Evolutionary conservation across 768 basidiomycete species (phyloP), one percentile per base, ranked within the genome.

Genomic region (Tulasnella sp.): DNA sequence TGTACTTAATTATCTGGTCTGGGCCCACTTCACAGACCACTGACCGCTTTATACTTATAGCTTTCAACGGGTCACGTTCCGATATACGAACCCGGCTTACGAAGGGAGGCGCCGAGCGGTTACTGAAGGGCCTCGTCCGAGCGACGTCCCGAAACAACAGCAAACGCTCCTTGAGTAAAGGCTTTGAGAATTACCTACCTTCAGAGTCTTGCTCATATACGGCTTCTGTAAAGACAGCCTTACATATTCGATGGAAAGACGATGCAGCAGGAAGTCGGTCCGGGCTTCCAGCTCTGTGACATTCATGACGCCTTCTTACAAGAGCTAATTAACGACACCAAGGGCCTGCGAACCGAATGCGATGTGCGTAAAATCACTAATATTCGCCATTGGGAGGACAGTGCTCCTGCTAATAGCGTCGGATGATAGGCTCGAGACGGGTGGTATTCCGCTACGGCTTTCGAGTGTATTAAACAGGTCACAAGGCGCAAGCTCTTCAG

Each of bases 221-320:
- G 29, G 23, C 11, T 32, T 30, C 2, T 50, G 19, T 32, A 24
- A 60, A 73, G 69, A 23, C 77, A 75, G 65, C 85, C 86, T 0
- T 91, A 98, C 69, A 78, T 92, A 30, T 99, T 98, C 65, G 91
- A 99, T 69, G 96, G 95, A 0, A 69, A 80, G 60, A 80, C 80
- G 5, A 71, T 91, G 48, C 82, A 85, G 47, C 84, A 86, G 65
- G 88, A 95, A 70, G 86, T 89, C 0, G 92, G 41, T 8, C 55
- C 91, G 1, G 88, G 91, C 17, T 99, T 90, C 73, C 96, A 98
- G 70, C 76, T 99, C 4, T 88, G 88, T 70, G 96, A 99, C 69
- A 87, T 99, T 64, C 72, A 77, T 5, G 96, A 99, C 68, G 82
- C 84, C 4, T 85, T 93, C 79, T 71, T 96, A 50, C 81, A 81